A percentile compares a stretch with the other conserved stretches of the same genome.
Evolutionary conservation across 495 filamentous ascomycete genomes (phyloP).

Genomic region (Cercophora sp.): DNA sequence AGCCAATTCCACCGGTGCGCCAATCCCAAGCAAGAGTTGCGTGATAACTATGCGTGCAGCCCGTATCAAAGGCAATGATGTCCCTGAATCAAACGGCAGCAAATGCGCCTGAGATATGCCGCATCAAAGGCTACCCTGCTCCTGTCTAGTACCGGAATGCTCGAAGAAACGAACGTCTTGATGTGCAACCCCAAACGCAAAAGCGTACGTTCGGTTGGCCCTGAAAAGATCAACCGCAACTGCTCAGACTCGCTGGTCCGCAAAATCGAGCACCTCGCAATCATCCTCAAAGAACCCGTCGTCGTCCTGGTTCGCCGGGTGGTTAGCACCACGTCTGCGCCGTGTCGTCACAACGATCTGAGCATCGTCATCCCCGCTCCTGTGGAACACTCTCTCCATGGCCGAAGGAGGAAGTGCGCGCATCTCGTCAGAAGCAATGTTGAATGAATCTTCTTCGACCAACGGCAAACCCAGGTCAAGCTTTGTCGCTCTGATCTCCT

Average conservation of each 20-base stretch:
- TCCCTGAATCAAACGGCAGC: not conserved
- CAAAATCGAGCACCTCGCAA: constrained; percentile 89
- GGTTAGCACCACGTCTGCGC: constrained; percentile 55
- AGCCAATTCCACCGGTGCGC: constrained; percentile 11
- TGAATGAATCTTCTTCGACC: constrained; percentile 54
- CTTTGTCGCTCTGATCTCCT: constrained; percentile 54
- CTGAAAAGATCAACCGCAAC: constrained; percentile 12
- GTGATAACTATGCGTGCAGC: not conserved
- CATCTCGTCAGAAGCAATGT: constrained; percentile 45
- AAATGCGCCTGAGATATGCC: not conserved
- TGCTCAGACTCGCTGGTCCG: constrained; percentile 71
- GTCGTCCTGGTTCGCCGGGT: constrained; percentile 46
- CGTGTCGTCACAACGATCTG: constrained; percentile 79
- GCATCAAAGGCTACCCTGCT: not conserved
- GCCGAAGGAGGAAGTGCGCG: constrained; percentile 51
- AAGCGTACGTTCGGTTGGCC: no score
- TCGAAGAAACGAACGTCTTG: no score
- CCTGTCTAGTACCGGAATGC: no score
- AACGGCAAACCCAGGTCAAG: constrained; percentile 55
- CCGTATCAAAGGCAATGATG: no score
- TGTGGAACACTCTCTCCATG: constrained; percentile 54
- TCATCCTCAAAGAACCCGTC: constrained; percentile 94
- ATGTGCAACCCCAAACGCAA: no score
- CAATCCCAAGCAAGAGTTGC: constrained; percentile 7
- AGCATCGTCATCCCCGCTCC: constrained; percentile 62